Conservation (phyloP, 306 rosid species). For the Erythrophleum fordii region DNA sequence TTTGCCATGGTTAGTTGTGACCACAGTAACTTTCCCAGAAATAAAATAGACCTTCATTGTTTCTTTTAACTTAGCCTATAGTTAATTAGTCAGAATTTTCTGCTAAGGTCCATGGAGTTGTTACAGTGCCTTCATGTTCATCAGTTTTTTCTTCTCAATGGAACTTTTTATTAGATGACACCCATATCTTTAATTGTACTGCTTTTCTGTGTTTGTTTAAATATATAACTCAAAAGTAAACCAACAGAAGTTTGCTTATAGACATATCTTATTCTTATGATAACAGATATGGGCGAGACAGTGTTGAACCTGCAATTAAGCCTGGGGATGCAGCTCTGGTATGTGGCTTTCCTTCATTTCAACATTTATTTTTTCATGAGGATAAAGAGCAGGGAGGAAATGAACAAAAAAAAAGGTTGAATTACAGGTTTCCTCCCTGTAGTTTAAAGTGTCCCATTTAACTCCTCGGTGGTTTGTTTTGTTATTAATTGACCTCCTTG, state of each 20-base stretch:
- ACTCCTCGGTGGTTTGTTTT: no score
- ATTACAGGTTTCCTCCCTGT: no score
- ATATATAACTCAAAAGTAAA: not conserved
- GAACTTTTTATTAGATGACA: not conserved
- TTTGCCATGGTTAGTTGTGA: not conserved
- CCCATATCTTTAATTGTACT: not conserved
- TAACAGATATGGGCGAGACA: conserved; percentile 84
- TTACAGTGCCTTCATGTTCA: not conserved
- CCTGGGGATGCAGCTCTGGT: conserved; percentile 90
- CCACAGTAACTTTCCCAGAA: not conserved
- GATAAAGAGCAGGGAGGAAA: not conserved
- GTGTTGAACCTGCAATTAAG: conserved; percentile 90
- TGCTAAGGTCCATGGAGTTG: not conserved
- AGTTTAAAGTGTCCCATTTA: no score
- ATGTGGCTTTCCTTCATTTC: conserved; percentile 39
- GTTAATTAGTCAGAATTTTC: not conserved
- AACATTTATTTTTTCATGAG: not conserved
- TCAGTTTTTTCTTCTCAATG: not conserved
- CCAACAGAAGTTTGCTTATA: conserved; percentile 2
- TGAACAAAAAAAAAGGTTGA: not conserved
- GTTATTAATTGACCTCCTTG: no score
- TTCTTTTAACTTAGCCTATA: not conserved
- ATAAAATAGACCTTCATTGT: not conserved
- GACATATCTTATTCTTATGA: conserved; percentile 30
- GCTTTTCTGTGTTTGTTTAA: not conserved